Evolutionary conservation across 169 alveolate genomes (phyloP).

Genomic region (Blepharisma undulans): DNA sequence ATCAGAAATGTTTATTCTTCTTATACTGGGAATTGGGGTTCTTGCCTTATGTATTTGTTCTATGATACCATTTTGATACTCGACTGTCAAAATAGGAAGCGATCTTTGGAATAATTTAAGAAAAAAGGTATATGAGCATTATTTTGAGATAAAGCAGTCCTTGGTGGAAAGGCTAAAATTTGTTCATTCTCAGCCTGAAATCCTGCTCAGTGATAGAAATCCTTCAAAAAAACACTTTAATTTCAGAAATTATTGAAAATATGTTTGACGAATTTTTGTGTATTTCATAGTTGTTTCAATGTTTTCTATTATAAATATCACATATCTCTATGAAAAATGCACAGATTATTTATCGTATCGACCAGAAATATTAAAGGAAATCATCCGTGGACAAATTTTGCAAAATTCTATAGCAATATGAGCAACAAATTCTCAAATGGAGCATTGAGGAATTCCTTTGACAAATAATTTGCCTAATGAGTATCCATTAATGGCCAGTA

Average conservation of each 20-base stretch:
- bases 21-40: not conserved
- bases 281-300: not conserved
- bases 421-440: not conserved
- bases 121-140: not conserved
- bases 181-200: not conserved
- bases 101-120: not conserved
- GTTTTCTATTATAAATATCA: not conserved
- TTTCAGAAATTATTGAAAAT: not conserved
- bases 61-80: not conserved
- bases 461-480: not conserved
- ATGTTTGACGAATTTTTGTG: not conserved
- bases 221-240: not conserved
- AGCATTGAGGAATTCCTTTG: not conserved
- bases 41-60: not conserved
- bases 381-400: not conserved
- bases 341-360: not conserved
- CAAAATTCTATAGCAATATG: not conserved
- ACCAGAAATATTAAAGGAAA: not conserved
- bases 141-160: not conserved
- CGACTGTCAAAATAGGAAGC: not conserved
- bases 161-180: not conserved
- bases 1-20: not conserved
- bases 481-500: not conserved
- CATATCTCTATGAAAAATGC: not conserved
- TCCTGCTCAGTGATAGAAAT: not conserved